phyloP scores from a whole-genome alignment of 139 green algal genomes.

The Haematococcus sp. region DNA sequence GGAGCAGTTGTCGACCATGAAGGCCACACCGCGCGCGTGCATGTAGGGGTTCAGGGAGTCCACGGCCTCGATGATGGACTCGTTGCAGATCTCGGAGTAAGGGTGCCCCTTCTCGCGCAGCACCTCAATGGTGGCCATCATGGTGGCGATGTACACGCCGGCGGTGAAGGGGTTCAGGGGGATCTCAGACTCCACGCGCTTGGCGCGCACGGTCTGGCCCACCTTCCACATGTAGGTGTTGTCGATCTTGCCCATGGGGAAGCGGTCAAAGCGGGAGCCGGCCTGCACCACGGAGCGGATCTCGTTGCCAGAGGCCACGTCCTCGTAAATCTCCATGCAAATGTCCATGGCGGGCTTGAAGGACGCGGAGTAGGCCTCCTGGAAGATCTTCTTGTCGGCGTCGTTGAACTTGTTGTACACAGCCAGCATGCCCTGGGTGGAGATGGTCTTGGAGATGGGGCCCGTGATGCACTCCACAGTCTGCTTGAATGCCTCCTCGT shows the following conservation, averaged over 20 bases:
- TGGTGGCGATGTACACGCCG: conserved; percentile 96
- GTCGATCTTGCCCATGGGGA: conserved; percentile 99
- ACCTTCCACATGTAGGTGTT: conserved; percentile 98
- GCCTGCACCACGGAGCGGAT: conserved; percentile 96
- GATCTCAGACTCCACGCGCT: conserved; percentile 83
- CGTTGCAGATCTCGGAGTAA: conserved; percentile 99
- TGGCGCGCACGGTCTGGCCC: conserved; percentile 82
- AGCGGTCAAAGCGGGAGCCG: conserved; percentile 87
- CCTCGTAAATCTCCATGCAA: conserved; percentile 98
- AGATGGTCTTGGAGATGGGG: conserved; percentile 92
- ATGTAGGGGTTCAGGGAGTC: conserved; percentile 99
- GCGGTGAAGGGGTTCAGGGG: conserved; percentile 98
- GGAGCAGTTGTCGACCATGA: conserved; percentile 99
- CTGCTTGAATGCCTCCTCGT: conserved; percentile 96
- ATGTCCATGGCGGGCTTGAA: conserved; percentile 95
- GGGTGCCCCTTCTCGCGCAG: conserved; percentile 93
- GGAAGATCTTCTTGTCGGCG: conserved; percentile 86
- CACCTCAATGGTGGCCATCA: conserved; percentile 96
- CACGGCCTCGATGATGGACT: conserved; percentile 97
- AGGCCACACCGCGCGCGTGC: conserved; percentile 97
- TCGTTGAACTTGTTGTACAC: conserved; percentile 89
- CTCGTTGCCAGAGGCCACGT: conserved; percentile 97
- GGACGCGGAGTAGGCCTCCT: conserved; percentile 83
- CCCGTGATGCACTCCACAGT: conserved; percentile 97
- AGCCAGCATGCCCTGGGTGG: conserved; percentile 91